Conservation (phyloP, 768 basidiomycete species). For the Podaxis rugospora region DNA sequence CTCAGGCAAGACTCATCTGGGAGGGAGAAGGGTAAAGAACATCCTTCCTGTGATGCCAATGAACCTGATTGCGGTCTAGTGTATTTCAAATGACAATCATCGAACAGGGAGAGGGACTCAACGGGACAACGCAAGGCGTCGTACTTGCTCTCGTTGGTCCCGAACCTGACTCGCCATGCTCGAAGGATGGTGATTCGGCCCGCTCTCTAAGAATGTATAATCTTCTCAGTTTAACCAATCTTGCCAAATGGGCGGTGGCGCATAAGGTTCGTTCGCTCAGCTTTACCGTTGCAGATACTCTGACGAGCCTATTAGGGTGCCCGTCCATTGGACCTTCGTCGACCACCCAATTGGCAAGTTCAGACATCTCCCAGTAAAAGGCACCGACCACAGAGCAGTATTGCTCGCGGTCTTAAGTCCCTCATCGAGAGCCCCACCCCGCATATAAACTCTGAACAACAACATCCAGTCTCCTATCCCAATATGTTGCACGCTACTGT, state of each 20-base stretch:
- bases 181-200: constrained; percentile 49
- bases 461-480: constrained; percentile 27
- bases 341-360: constrained; percentile 45
- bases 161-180: constrained; percentile 36
- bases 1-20: constrained; percentile 66
- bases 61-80: constrained; percentile 29
- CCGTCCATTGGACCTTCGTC: constrained; percentile 56
- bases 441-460: constrained; percentile 17
- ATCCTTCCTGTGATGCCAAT: background rate
- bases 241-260: constrained; percentile 70
- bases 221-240: constrained; percentile 64
- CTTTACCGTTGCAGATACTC: background rate
- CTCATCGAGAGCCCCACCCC: constrained; percentile 36
- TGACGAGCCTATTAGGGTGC: constrained; percentile 36
- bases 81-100: constrained; percentile 76
- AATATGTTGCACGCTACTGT: constrained; percentile 25
- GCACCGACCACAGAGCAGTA: constrained; percentile 50
- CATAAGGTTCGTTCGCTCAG: constrained; percentile 47
- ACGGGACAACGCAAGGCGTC: constrained; percentile 61
- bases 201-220: constrained; percentile 74
- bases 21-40: constrained; percentile 64
- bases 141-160: constrained; percentile 73
- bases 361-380: constrained; percentile 45
- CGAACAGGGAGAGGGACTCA: constrained; percentile 56
- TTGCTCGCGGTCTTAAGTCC: constrained; percentile 61